Evolutionary conservation across 352 stramenopile genomes (phyloP).

Genomic region (Globisporangium solare): DNA sequence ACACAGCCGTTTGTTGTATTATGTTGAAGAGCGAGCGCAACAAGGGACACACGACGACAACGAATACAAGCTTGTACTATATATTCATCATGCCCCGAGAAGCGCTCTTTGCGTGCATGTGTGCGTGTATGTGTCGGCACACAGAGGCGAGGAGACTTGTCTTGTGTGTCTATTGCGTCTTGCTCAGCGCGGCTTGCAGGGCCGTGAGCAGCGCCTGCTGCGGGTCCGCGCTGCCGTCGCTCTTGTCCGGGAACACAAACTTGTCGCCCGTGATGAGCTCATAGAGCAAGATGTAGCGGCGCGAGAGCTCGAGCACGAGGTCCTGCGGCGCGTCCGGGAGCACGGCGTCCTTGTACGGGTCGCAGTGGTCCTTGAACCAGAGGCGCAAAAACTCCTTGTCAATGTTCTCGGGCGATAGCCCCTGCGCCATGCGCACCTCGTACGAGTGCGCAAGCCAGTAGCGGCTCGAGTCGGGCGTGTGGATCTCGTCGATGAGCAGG

Average conservation of each 20-base stretch:
- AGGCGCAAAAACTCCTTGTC: slow-evolving; percentile 99
- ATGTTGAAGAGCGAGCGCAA: no score
- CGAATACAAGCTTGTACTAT: background rate
- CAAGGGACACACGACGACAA: no score
- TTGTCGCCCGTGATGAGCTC: slow-evolving; percentile 97
- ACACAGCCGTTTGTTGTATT: no score
- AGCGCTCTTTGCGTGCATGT: background rate
- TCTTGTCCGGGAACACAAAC: slow-evolving; percentile 84
- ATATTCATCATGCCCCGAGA: background rate
- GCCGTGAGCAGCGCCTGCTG: slow-evolving; percentile 47
- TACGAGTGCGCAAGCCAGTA: slow-evolving; percentile 93
- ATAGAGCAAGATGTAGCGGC: slow-evolving; percentile 98
- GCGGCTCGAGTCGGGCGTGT: slow-evolving; percentile 97
- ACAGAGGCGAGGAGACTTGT: background rate
- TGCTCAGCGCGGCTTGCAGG: slow-evolving; percentile 28
- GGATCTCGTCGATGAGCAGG: slow-evolving; percentile 98
- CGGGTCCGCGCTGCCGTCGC: slow-evolving; percentile 7
- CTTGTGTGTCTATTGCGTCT: slow-evolving; percentile 16
- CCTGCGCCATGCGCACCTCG: slow-evolving; percentile 77
- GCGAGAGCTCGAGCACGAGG: slow-evolving; percentile 94
- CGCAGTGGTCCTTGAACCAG: slow-evolving; percentile 97
- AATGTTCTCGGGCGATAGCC: slow-evolving; percentile 97
- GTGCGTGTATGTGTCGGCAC: no score
- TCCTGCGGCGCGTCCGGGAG: slow-evolving; percentile 95
- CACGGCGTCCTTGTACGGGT: slow-evolving; percentile 96